These are phyloP conservation scores for Sistotremastrum niveocremeum DNA, from an alignment of 768 basidiomycete genomes.

Conservation along the genomic window DNA sequence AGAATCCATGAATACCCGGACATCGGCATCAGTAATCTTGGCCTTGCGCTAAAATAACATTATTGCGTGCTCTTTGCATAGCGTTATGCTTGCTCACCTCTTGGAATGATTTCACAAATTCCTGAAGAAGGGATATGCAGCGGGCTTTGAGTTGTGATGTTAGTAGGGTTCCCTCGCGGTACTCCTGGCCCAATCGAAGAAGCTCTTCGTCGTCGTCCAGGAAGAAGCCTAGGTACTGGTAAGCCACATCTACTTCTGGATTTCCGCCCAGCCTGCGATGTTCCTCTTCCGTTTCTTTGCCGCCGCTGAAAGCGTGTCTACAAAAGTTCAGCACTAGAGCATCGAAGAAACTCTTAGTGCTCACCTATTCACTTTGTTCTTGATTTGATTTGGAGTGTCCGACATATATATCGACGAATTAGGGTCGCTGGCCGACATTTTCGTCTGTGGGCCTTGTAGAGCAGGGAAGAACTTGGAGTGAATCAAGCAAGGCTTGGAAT, in stretches of 20 bases:
- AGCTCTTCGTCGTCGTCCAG: slow-evolving; percentile 90
- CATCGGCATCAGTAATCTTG: slow-evolving; percentile 63
- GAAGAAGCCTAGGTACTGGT: slow-evolving; percentile 92
- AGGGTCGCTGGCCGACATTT: slow-evolving; percentile 95
- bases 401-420: slow-evolving; percentile 96
- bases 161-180: slow-evolving; percentile 74
- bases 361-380: slow-evolving; percentile 82
- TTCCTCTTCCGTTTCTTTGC: slow-evolving; percentile 90
- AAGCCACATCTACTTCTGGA: slow-evolving; percentile 89
- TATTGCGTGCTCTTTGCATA: neutral
- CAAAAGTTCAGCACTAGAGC: no score
- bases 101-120: slow-evolving; percentile 80
- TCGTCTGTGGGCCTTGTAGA: slow-evolving; percentile 93
- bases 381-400: slow-evolving; percentile 84
- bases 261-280: slow-evolving; percentile 81
- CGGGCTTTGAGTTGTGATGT: slow-evolving; percentile 85
- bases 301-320: slow-evolving; percentile 86
- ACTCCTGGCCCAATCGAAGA: slow-evolving; percentile 72
- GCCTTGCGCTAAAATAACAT: slow-evolving; percentile 47
- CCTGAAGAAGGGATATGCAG: slow-evolving; percentile 74
- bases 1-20: slow-evolving; percentile 70
- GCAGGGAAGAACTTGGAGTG: slow-evolving; percentile 98
- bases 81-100: slow-evolving; percentile 30
- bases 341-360: no score
- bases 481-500: slow-evolving; percentile 84